Evolutionary conservation across 805 yeast species (phyloP), one percentile per base, ranked within the genome.

Genomic region (Tetrapisispora taiwanensis): DNA sequence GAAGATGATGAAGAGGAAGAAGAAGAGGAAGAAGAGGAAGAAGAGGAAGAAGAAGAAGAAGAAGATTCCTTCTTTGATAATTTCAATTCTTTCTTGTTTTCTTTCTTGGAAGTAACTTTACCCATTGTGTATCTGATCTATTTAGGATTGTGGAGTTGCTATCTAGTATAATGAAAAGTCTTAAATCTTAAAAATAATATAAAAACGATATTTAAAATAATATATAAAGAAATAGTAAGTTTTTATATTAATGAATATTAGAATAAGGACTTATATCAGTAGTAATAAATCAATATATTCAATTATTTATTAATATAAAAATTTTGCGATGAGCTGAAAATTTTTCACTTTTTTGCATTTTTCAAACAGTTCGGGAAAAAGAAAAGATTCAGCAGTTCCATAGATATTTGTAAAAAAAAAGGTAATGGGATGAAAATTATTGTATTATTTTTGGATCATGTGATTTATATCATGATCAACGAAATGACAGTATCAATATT

Each of bases 91-190:
- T 44, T 44, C 54, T 61, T 59, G 45, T 58, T 48, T 33, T 48
- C 56, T 56, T 58, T 59, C 53, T 56, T 56, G 39, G 54, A 49
- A 49, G 55, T 52, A 48, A 52, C 46, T 46, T 56, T 57, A 49
- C 55, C 56, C 56, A 59, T 53, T 44, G 43, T 46, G 30, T 37
- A 27, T 37, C 15, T 37, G 31, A 37, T 39, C 36, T 39, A 26
- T 22, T 24, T 12, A 19, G 30, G 17, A 18, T 14, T 38, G 30
- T 17, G 22, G 30, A 22, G 30, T 17, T 37, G 39, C 44, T 47
- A 46, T 43, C 42, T 36, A 40, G 36, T 26, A 24, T 12, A 22
- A 6, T 22, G 26, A 22, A 22, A 22, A 22, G 8, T 6, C 26
- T 22, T 22, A 6, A 22, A 22, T 22, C 8, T 8, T 22, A 6